These are phyloP conservation scores for Diddensiella santjacobensis DNA, from an alignment of 805 yeast genomes.

Conservation along the genomic window DNA sequence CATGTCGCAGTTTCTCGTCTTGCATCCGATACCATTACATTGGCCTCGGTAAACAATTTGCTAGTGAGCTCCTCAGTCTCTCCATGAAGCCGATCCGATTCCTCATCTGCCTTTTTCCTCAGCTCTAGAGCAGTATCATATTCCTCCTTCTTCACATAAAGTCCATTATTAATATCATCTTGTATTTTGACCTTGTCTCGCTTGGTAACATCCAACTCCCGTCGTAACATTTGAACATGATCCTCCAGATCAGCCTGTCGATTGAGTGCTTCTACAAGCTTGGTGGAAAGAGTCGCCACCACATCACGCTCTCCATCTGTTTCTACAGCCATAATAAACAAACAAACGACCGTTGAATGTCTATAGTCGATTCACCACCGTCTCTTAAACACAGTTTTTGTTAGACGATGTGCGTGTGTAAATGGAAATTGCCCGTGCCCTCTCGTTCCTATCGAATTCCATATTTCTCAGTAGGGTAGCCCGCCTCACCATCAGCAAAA, in stretches of 20 bases:
- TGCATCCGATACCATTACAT: conserved; percentile 78
- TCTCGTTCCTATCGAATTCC: too few species aligned
- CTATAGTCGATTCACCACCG: too few species aligned
- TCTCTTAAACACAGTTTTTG: too few species aligned
- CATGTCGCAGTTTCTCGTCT: conserved; percentile 52
- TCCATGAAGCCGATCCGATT: conserved; percentile 54
- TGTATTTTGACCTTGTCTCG: conserved; percentile 19
- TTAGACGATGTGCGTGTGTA: too few species aligned
- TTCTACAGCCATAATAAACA: neutral
- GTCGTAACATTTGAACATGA: conserved; percentile 23
- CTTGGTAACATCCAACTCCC: conserved; percentile 23
- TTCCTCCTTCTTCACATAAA: conserved; percentile 28
- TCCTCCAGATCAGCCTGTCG: conserved; percentile 30
- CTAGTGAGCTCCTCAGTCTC: conserved; percentile 81
- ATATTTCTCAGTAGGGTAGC: too few species aligned
- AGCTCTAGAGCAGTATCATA: conserved; percentile 9
- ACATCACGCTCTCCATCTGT: neutral
- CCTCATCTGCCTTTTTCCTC: conserved; percentile 50
- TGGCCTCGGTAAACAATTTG: conserved; percentile 77
- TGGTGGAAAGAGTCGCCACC: conserved; percentile 24
- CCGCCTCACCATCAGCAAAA: too few species aligned
- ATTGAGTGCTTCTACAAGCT: conserved; percentile 31
- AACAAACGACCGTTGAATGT: too few species aligned
- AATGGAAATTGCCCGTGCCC: too few species aligned
- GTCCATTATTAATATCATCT: conserved; percentile 14